Evolutionary conservation across 345 rosid species (phyloP).

Genomic region (Psidium guajava): DNA sequence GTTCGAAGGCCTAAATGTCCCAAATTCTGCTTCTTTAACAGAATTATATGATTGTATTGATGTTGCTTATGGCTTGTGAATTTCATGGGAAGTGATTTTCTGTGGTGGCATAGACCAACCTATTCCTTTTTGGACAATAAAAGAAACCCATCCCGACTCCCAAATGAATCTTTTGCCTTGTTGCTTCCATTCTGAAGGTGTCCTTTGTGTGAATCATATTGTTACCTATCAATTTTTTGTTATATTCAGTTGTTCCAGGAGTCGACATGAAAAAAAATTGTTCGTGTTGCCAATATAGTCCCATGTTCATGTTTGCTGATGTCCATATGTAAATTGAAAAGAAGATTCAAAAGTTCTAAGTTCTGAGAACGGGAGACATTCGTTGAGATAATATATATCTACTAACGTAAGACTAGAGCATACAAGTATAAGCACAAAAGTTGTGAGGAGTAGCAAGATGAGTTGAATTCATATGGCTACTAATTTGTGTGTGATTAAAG

Average conservation of each 20-base stretch:
- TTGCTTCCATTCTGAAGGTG: background rate
- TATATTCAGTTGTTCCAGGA: background rate
- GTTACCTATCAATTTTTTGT: background rate
- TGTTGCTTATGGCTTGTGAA: background rate
- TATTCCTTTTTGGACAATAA: background rate
- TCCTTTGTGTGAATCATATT: background rate
- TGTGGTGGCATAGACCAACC: background rate
- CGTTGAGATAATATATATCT: background rate
- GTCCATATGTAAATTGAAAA: background rate
- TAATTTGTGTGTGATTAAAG: background rate
- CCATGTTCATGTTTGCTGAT: background rate
- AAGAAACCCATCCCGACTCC: background rate
- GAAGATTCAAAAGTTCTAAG: background rate
- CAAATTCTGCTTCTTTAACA: background rate
- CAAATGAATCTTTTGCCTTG: background rate
- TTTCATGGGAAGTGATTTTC: background rate
- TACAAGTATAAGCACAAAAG: background rate
- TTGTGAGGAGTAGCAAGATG: background rate
- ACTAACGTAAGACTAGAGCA: background rate
- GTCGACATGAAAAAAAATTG: background rate
- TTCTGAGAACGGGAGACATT: background rate
- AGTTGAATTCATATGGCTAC: background rate
- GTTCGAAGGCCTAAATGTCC: background rate
- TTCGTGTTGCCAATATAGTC: background rate
- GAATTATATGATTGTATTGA: background rate